These are phyloP conservation scores for Ganoderma lucidum DNA, from an alignment of 1,284 basidiomycete species.

Conservation along the genomic window DNA sequence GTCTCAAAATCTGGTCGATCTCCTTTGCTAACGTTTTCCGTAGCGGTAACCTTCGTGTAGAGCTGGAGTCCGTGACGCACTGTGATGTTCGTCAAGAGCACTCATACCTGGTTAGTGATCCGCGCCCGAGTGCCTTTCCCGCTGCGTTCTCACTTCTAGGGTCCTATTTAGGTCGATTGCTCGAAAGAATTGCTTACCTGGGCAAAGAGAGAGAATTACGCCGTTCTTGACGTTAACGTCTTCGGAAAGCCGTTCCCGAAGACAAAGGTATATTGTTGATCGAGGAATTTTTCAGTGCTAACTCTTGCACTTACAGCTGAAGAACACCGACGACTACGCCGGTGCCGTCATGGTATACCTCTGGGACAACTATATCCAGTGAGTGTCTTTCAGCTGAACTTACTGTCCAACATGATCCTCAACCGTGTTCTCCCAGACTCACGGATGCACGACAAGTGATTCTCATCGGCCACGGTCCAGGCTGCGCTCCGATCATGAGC, in stretches of 20 bases:
- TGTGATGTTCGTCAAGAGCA: slow-evolving; percentile 82
- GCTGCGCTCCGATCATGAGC: slow-evolving; percentile 78
- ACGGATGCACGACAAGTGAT: slow-evolving; percentile 77
- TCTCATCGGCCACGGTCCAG: slow-evolving; percentile 88
- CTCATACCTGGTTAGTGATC: slow-evolving; percentile 74
- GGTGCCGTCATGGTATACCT: slow-evolving; percentile 80
- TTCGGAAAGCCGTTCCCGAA: slow-evolving; percentile 69
- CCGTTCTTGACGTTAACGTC: slow-evolving; percentile 89
- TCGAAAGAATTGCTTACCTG: slow-evolving; percentile 84
- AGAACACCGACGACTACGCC: slow-evolving; percentile 52
- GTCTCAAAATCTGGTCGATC: not conserved
- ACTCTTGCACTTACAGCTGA: slow-evolving; percentile 37
- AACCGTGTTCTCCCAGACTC: slow-evolving; percentile 54
- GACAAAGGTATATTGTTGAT: slow-evolving; percentile 41
- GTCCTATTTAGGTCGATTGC: slow-evolving; percentile 76
- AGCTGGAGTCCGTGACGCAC: slow-evolving; percentile 75
- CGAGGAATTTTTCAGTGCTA: slow-evolving; percentile 1
- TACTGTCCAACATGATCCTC: not conserved
- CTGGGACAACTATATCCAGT: slow-evolving; percentile 97
- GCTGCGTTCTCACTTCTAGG: not conserved
- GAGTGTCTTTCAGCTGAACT: slow-evolving; percentile 3
- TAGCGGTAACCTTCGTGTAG: slow-evolving; percentile 87
- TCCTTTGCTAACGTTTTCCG: slow-evolving; percentile 9
- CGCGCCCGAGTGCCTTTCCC: no score
- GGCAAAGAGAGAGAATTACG: slow-evolving; percentile 71